phyloP scores from a whole-genome alignment of 106 monocot genomes.

The Xerophyta viscosa region DNA sequence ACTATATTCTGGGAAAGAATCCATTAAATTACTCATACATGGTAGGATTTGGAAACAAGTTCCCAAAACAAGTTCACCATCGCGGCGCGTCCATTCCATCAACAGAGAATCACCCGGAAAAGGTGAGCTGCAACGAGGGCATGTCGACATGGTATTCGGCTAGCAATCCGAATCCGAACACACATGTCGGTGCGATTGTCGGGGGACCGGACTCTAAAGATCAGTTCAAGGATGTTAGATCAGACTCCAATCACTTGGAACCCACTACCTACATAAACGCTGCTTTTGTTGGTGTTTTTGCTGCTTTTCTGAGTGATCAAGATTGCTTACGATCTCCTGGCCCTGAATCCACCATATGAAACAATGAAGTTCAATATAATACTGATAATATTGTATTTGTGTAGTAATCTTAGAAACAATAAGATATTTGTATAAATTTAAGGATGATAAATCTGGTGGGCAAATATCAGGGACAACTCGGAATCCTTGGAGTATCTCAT shows the following conservation, averaged over 20 bases:
- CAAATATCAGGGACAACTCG: no score
- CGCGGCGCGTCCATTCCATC: slow-evolving; percentile 55
- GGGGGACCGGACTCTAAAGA: slow-evolving; percentile 48
- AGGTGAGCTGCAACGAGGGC: slow-evolving; percentile 30
- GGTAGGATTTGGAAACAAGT: slow-evolving; percentile 34
- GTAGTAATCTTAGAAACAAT: no score
- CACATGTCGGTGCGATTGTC: slow-evolving; percentile 41
- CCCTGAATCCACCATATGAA: no score
- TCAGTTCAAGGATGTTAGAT: slow-evolving; percentile 33
- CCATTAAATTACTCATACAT: slow-evolving; percentile 42
- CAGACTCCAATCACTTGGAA: slow-evolving; percentile 29
- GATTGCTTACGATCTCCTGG: slow-evolving; percentile 2
- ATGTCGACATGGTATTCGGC: slow-evolving; percentile 23
- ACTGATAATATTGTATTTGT: no score
- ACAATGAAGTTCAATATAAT: no score
- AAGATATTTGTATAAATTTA: no score
- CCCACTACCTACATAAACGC: slow-evolving; percentile 57
- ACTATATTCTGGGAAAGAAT: slow-evolving; percentile 50
- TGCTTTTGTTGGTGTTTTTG: slow-evolving; percentile 40
- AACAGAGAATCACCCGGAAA: slow-evolving; percentile 10
- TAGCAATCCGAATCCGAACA: slow-evolving; percentile 31
- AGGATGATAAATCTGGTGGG: no score
- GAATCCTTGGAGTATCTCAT: no score
- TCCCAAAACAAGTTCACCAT: slow-evolving; percentile 36
- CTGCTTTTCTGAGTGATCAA: slow-evolving; percentile 20